Evolutionary conservation across 2,329 filamentous ascomycete species (phyloP), one percentile per base, ranked within the genome.

Genomic region (Neofusicoccum umdonicola): DNA sequence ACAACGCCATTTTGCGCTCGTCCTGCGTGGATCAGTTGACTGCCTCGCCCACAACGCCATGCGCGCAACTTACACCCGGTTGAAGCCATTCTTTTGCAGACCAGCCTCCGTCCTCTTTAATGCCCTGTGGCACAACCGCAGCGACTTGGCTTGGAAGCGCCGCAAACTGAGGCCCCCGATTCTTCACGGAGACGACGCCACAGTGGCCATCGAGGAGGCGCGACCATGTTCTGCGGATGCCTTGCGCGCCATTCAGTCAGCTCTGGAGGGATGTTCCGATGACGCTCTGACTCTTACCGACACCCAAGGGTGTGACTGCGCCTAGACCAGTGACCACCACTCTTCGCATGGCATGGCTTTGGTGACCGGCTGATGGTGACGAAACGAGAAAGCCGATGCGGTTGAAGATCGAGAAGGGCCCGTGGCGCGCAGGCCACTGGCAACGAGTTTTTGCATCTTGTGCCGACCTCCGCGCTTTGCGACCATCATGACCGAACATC

Each of bases 91-190:
- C 81, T 66, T 76, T 79, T 1, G 76, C 69, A 68, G 80, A 77
- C 83, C 83, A 84, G 52, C 71, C 70, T 6, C 81, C 81, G 68
- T 81, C 71, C 2, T 73, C 69, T 63, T 70, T 73, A 22, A 68
- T 70, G 0, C 85, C 86, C 22, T 78, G 76, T 1, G 94, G 93
- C 0, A 99, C 90, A 17, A 95, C 74, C 1, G 90, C 95, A 48
- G 93, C 94, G 60, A 98, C 88, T 62, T 89, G 92, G 76, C 92
- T 95, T 12, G 94, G 92, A 47, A 97, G 81, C 48, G 88, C 85
- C 8, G 82, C 82, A 84, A 93, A 97, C 68, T 81, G 76, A 67
- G 82, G 67, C 79, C 88, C 85, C 61, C 86, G 83, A 65, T 85
- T 76, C 65, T 84, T 85, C 61, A 95, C 85, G 70, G 90, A 94